phyloP scores from a whole-genome alignment of 257 asterid genomes.

The Solanum pinnatisectum region DNA sequence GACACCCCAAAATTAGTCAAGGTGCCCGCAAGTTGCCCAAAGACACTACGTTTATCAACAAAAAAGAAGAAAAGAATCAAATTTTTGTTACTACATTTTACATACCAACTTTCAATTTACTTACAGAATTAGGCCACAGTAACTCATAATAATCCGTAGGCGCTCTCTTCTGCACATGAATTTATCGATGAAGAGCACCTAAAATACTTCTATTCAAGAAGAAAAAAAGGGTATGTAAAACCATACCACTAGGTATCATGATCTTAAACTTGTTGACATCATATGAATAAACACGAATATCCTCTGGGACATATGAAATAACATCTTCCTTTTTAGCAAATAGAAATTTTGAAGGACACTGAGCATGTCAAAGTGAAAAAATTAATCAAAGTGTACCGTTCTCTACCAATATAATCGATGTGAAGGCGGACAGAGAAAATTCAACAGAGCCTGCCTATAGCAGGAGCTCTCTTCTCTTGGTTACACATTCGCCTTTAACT shows the following conservation, averaged over 20 bases:
- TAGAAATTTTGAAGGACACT: background rate
- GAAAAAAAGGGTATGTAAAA: background rate
- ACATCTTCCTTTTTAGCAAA: background rate
- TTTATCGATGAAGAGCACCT: background rate
- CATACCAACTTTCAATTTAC: background rate
- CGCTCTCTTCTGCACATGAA: background rate
- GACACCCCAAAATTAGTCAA: background rate
- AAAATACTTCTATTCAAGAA: background rate
- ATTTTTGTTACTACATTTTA: background rate
- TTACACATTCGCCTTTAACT: conserved; percentile 24
- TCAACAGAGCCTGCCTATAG: conserved; percentile 33
- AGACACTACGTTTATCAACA: background rate
- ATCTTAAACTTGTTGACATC: conserved; percentile 73
- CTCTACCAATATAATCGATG: conserved; percentile 39
- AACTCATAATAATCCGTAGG: background rate
- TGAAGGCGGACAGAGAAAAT: conserved; percentile 36
- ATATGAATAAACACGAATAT: conserved; percentile 63
- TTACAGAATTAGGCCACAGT: background rate
- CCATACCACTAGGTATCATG: conserved; percentile 65
- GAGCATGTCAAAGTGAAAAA: background rate
- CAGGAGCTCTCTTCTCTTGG: conserved; percentile 48
- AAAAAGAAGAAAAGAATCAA: background rate
- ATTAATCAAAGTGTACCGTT: conserved; percentile 17
- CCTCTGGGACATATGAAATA: conserved; percentile 27
- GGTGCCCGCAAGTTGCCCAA: background rate